A percentile compares a stretch with the other conserved stretches of the same genome.
Evolutionary conservation across 805 yeast genomes (phyloP).

Genomic region (Scheffersomyces lignosus): DNA sequence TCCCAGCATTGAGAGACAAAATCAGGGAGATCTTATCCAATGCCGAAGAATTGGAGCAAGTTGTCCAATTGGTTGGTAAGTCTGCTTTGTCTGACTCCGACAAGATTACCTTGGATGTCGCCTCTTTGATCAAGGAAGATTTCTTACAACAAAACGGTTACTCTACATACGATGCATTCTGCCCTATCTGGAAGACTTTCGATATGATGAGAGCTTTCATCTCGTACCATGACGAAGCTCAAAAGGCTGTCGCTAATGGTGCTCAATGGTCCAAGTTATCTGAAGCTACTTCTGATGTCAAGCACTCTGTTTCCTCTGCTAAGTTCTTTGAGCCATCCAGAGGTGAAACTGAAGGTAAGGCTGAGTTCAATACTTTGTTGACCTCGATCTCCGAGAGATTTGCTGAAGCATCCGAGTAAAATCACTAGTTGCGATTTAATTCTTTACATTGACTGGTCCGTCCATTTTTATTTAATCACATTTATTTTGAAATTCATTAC

Average conservation of each 20-base stretch:
- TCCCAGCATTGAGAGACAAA: slow-evolving; percentile 85
- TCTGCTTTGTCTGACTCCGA: slow-evolving; percentile 96
- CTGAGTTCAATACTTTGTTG: slow-evolving; percentile 75
- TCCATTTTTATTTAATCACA: slow-evolving; percentile 5
- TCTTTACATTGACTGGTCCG: neutral
- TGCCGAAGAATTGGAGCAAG: slow-evolving; percentile 99
- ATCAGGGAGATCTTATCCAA: slow-evolving; percentile 92
- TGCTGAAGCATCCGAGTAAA: slow-evolving; percentile 90
- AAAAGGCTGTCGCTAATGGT: slow-evolving; percentile 91
- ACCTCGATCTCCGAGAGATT: slow-evolving; percentile 82
- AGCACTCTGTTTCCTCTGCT: slow-evolving; percentile 90
- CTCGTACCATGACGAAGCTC: slow-evolving; percentile 93
- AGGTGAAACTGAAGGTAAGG: slow-evolving; percentile 77
- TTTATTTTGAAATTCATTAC: slow-evolving; percentile 2
- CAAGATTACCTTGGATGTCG: slow-evolving; percentile 93
- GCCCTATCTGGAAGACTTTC: slow-evolving; percentile 98
- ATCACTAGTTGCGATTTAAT: neutral
- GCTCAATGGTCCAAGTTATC: slow-evolving; percentile 91
- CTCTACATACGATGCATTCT: slow-evolving; percentile 96
- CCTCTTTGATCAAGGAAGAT: slow-evolving; percentile 91
- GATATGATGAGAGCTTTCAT: slow-evolving; percentile 97
- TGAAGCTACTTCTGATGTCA: slow-evolving; percentile 86
- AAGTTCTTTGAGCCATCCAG: slow-evolving; percentile 94
- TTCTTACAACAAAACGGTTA: slow-evolving; percentile 99
- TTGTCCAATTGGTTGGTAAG: slow-evolving; percentile 98